phyloP scores from a whole-genome alignment of 164 flowering plant genomes.

The Berberis thunbergii region DNA sequence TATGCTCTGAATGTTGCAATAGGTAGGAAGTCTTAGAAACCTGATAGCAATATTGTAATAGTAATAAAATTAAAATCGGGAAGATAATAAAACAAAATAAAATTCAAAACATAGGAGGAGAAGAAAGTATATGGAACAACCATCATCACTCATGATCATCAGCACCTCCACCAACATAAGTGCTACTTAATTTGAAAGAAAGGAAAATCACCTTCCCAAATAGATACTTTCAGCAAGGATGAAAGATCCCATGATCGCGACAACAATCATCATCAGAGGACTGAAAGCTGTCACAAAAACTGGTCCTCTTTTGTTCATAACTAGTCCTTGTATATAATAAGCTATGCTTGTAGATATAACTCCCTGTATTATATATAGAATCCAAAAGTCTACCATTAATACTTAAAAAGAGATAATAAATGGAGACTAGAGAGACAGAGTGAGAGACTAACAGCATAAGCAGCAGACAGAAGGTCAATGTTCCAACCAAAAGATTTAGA shows the following conservation, averaged over 20 bases:
- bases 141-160: too few species aligned
- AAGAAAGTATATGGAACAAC: not conserved
- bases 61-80: too few species aligned
- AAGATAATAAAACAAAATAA: too few species aligned
- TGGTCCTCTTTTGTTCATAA: slow-evolving; percentile 84
- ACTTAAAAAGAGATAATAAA: not conserved
- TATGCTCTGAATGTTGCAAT: too few species aligned
- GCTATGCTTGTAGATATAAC: slow-evolving; percentile 84
- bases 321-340: slow-evolving; percentile 89
- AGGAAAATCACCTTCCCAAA: slow-evolving; percentile 69
- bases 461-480: slow-evolving; percentile 91
- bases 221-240: slow-evolving; percentile 76
- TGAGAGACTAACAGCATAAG: slow-evolving; percentile 67
- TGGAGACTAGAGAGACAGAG: slow-evolving; percentile 4
- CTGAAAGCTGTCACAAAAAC: slow-evolving; percentile 94
- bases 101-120: too few species aligned
- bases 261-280: slow-evolving; percentile 93
- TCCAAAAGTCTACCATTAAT: not conserved
- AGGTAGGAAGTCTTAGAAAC: too few species aligned
- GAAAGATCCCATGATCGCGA: slow-evolving; percentile 90
- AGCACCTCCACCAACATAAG: too few species aligned
- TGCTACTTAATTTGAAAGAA: too few species aligned
- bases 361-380: slow-evolving; percentile 38
- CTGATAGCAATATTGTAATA: too few species aligned
- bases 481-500: slow-evolving; percentile 55